Base-by-base conservation (phyloP, 2,329 filamentous ascomycete genomes). In the Daldinia sp. region DNA sequence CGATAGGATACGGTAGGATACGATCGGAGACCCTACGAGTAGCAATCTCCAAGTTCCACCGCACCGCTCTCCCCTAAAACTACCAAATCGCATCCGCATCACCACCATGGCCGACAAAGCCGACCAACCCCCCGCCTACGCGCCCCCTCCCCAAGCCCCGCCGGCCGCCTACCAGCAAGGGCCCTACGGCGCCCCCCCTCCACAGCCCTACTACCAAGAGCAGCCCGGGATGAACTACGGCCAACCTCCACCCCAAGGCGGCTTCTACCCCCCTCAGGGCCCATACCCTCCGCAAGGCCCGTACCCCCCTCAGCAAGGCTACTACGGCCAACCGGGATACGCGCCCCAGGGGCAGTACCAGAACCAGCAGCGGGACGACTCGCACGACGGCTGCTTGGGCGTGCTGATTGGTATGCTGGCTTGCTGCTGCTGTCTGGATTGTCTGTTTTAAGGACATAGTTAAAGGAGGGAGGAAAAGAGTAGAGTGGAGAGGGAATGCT, bases 391-490 rank as follows among this genome's bases (percentile, higher is more conserved):
- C 11, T 77, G 76, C 55, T 68, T 84, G 39, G 79, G 80, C 30
- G 82, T 81, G 39, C 72, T 85, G 54, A 68, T 85, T 13, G 84
- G 82, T 13, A 78, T 78, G 65, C 71, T 85, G 62, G 85, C 85
- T 1, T 86, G 84, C 73, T 87, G 85, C 72, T 87, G 85, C 75
- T 87, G 85, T 71, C 72, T 87, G 70, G 85, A 87, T 67, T 67
- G 77, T 19, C 71, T 87, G n/a, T 86, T 85, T 70, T 87, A 82
- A 72, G 39, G 41, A 8, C 34, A n/a, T 4, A 37, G 11, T 11
- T 7, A 27, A 27, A n/a, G 5, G 11, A 47, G 6, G 17, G 13
- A n/a, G 11, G 25, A 19, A 29, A 15, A 19, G 52, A 30, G 37
- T 25, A 47, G 15, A 15, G 25, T 5, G 37, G 27, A 47, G 15